Evolutionary conservation across 495 filamentous ascomycete species (phyloP), one percentile per base, ranked within the genome.

Genomic region (Articulospora tetracladia): DNA sequence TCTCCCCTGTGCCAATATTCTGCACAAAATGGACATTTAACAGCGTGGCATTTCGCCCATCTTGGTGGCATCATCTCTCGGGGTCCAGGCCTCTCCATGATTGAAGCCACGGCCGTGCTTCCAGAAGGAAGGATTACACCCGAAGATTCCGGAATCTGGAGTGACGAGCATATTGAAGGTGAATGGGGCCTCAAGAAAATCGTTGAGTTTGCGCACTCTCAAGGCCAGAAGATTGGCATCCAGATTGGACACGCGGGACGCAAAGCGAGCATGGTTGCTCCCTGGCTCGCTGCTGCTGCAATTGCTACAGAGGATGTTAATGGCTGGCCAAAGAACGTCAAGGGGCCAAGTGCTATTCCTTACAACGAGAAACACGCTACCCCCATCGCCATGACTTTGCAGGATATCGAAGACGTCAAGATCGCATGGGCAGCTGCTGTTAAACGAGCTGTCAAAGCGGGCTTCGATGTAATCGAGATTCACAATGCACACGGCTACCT

Each of bases 81-180:
- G n/a, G 90, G 90, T 8, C 80, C 87, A 0, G 87, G 84, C 1
- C 74, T 91, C 10, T 69, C 83, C 47, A 84, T 91, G 61, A 78
- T 92, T 28, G 90, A 94, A 72, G 88, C 89, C 13, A 90, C 88
- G 0, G 79, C 83, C 24, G 87, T 93, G 8, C 68, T 77, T 0
- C 76, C 89, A 8, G 77, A 91, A 59, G 90, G 90, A n/a, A 78
- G 90, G 2, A 93, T 93, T 73, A 86, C 88, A 0, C 90, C 90
- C 0, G 77, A 89, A 60, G 85, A 87, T 64, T 68, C 76, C 1
- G 90, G 90, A 6, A 69, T 93, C 19, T 94, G 89, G 90, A 76
- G 83, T 49, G 90, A 93, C 68, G 77, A 75, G 0, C 90, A 92
- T 59, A 83, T 91, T 63, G 83, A 74, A 25, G 80, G 79, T 0